phyloP scores from a whole-genome alignment of 257 asterid genomes.

The Nicotiana noctiflora region DNA sequence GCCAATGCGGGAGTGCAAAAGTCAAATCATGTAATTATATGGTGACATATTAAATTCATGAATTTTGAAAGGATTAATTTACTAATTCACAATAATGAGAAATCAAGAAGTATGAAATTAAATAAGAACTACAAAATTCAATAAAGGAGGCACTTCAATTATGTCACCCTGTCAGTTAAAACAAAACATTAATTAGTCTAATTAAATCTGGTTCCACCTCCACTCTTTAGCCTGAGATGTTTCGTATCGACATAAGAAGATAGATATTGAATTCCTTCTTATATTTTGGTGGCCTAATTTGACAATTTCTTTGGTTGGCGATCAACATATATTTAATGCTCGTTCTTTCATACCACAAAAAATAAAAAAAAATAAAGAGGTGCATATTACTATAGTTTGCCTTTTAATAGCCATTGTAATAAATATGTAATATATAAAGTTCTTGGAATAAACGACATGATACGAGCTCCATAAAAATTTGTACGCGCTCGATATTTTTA shows the following conservation, averaged over 20 bases:
- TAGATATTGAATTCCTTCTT: not conserved
- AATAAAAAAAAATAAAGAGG: not conserved
- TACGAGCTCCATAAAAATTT: too few species aligned
- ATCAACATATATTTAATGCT: not conserved
- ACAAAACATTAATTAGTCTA: not conserved
- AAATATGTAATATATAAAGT: too few species aligned
- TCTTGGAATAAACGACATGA: too few species aligned
- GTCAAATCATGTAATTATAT: not conserved
- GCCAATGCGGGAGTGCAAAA: not conserved
- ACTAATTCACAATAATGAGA: not conserved
- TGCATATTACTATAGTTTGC: not conserved
- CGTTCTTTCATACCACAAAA: not conserved
- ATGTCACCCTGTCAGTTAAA: not conserved
- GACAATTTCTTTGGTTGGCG: not conserved
- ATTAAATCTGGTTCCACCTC: not conserved
- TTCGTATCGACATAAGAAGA: not conserved
- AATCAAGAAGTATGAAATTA: not conserved
- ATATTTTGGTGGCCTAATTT: slow-evolving; percentile 1
- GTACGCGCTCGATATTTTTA: too few species aligned
- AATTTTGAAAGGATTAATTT: not conserved
- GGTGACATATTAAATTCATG: not conserved
- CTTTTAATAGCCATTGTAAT: too few species aligned
- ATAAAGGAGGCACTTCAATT: not conserved
- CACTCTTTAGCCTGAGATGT: not conserved
- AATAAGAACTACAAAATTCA: not conserved